Evolutionary conservation across 768 basidiomycete genomes (phyloP).

Genomic region (Russula ochroleuca): DNA sequence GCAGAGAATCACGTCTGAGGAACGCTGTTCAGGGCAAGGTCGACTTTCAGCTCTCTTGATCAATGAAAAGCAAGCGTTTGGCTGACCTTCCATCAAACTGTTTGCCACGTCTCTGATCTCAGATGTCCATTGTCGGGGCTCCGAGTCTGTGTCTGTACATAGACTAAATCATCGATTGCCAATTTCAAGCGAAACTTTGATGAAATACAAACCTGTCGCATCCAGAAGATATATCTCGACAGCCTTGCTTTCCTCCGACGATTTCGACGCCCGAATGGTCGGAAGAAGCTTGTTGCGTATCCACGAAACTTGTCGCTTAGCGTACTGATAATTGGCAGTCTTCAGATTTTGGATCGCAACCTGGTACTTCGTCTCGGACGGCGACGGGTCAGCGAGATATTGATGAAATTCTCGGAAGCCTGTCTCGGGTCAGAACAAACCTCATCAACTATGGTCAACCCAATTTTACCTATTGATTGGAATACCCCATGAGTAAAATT

Average conservation of each 20-base stretch:
- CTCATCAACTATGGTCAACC: neutral
- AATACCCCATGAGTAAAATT: conserved; percentile 85
- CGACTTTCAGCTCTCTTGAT: neutral
- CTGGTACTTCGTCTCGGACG: conserved; percentile 39
- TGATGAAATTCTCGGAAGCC: conserved; percentile 89
- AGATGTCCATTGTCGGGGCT: conserved; percentile 43
- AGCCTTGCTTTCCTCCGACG: conserved; percentile 32
- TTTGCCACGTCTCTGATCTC: conserved; percentile 52
- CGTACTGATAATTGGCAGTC: conserved; percentile 81
- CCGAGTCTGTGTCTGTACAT: neutral
- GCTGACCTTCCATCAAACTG: conserved; percentile 46
- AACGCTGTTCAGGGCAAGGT: conserved; percentile 12
- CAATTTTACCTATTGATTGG: conserved; percentile 77
- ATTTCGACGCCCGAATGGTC: conserved; percentile 50
- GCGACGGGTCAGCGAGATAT: conserved; percentile 49
- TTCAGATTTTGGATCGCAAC: conserved; percentile 78
- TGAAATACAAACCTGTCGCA: conserved; percentile 50
- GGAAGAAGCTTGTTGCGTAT: conserved; percentile 86
- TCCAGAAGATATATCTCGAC: conserved; percentile 57
- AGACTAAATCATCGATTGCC: conserved; percentile 40
- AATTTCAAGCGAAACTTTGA: conserved; percentile 9
- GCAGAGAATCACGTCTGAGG: conserved; percentile 39
- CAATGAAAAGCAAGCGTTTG: neutral
- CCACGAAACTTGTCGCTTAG: conserved; percentile 89
- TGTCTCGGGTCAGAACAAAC: conserved; percentile 34